Conservation (phyloP, 176 grass and related monocot species). For the Puccinellia tenuiflora region DNA sequence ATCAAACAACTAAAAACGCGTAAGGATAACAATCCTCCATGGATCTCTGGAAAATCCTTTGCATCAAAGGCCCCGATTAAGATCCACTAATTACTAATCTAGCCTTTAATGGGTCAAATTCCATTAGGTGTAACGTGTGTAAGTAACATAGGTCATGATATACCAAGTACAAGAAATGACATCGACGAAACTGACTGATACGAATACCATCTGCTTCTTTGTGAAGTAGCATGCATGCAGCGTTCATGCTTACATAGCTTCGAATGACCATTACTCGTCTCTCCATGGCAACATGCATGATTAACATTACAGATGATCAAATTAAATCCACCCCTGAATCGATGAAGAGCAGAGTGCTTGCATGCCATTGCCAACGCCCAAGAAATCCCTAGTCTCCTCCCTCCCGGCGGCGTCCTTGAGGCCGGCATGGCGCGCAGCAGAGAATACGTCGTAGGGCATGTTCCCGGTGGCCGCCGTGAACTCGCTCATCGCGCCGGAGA, state of each 20-base stretch:
- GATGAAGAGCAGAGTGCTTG: conserved; percentile 68
- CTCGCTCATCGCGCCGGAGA: conserved; percentile 22
- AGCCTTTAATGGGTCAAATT: not conserved
- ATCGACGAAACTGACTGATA: conserved; percentile 1
- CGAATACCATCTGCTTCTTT: not conserved
- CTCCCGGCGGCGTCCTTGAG: conserved; percentile 36
- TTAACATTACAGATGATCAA: not conserved
- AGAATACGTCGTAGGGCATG: conserved; percentile 44
- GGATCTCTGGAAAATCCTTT: not conserved
- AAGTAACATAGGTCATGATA: not conserved
- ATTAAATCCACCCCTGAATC: conserved; percentile 66
- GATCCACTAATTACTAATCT: not conserved
- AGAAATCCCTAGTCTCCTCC: conserved; percentile 84
- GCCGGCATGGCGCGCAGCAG: conserved; percentile 28
- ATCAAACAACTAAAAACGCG: not conserved
- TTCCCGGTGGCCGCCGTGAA: conserved; percentile 22
- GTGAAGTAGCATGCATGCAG: conserved; percentile 7
- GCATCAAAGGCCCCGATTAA: not conserved
- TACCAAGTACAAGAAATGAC: conserved; percentile 13
- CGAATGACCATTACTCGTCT: conserved; percentile 12
- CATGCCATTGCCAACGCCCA: conserved; percentile 83
- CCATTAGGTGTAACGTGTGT: not conserved
- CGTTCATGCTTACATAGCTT: conserved; percentile 13
- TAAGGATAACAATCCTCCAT: too few relatives aligned
- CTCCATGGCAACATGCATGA: not conserved